These are phyloP conservation scores for Inga oerstediana DNA, from an alignment of 306 rosid genomes.

Conservation along the genomic window DNA sequence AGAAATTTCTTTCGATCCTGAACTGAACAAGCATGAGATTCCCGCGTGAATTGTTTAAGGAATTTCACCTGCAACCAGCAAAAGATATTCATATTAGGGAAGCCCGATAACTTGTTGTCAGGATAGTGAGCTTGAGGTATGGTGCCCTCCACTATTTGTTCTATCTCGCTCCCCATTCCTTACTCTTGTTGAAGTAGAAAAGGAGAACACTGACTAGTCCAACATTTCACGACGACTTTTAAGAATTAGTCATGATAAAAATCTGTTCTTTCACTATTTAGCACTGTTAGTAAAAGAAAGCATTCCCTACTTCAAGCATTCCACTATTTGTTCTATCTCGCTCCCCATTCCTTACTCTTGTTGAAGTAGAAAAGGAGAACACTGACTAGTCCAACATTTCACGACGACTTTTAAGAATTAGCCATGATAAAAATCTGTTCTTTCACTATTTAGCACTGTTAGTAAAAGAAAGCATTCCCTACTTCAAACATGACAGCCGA, in stretches of 20 bases:
- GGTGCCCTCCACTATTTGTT: no score
- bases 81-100: background rate
- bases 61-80: constrained; percentile 76
- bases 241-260: background rate
- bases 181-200: background rate
- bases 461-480: background rate
- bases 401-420: background rate
- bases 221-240: background rate
- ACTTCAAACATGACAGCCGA: background rate
- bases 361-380: background rate
- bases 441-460: background rate
- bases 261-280: background rate
- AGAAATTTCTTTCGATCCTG: constrained; percentile 71
- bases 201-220: no score
- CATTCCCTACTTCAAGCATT: no score
- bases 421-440: background rate
- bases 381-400: background rate
- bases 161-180: no score
- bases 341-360: no score
- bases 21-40: constrained; percentile 52
- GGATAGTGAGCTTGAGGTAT: no score
- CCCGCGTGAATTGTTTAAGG: constrained; percentile 61
- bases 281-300: background rate
- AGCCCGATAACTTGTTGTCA: background rate
- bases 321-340: no score